These are phyloP conservation scores for Mentha longifolia DNA, from an alignment of 257 asterid species.

Conservation along the genomic window DNA sequence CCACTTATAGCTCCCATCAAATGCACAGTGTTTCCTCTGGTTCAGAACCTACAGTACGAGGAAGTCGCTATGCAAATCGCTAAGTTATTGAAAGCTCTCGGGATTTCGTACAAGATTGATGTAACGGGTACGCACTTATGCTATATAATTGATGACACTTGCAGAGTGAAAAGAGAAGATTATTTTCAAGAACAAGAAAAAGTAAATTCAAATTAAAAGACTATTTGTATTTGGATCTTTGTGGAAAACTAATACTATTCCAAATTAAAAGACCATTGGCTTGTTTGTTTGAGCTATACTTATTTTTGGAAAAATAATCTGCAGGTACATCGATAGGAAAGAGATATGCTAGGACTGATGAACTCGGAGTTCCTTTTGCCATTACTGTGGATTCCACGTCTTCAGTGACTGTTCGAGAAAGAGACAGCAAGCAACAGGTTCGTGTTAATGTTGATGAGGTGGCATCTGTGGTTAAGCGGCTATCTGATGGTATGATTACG, in stretches of 20 bases:
- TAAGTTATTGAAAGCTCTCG: conserved; percentile 50
- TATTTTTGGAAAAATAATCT: neutral
- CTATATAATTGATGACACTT: neutral
- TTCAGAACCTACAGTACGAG: conserved; percentile 66
- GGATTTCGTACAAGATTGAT: conserved; percentile 78
- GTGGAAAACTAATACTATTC: too few relatives aligned
- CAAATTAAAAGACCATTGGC: too few relatives aligned
- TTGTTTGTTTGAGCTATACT: too few relatives aligned
- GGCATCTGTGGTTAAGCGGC: conserved; percentile 60
- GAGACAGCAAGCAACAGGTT: conserved; percentile 76
- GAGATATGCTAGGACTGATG: conserved; percentile 82
- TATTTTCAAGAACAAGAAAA: too few relatives aligned
- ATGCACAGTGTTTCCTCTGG: conserved; percentile 80
- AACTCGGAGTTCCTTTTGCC: conserved; percentile 81
- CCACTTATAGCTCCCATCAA: conserved; percentile 80
- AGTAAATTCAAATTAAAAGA: too few relatives aligned
- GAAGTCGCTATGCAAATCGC: conserved; percentile 59
- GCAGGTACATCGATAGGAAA: conserved; percentile 80
- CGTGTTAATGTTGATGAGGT: conserved; percentile 70
- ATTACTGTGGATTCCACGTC: conserved; percentile 67
- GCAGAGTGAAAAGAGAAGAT: too few relatives aligned
- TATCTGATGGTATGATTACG: conserved; percentile 56
- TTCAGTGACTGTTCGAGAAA: conserved; percentile 69
- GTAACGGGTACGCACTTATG: conserved; percentile 57
- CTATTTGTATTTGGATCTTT: neutral